Evolutionary conservation across 129 eudicot species (phyloP), one percentile per base, ranked within the genome.

Genomic region (Deinandra increscens): DNA sequence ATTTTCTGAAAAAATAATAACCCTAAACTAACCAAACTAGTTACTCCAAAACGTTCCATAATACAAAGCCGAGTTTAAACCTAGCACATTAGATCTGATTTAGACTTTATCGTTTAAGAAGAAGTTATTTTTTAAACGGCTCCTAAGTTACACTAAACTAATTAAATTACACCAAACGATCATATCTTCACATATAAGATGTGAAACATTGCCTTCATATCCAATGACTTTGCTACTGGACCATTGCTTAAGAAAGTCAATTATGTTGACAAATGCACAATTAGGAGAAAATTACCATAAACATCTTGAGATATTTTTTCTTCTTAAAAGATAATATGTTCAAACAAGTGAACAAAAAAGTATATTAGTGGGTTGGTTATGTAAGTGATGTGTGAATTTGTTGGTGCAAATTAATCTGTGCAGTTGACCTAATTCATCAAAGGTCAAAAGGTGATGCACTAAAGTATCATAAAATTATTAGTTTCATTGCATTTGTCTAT

Each of bases 371-470:
- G 80, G 50, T 76, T 76, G 70, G 80, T 68, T 68, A 68, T 74
- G 53, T 68, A 68, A 64, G 53, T 53, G 50, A 60, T 48, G 44
- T 58, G 44, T 68, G 60, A 60, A 76, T 68, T 68, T 68, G 75
- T 60, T 68, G 63, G 66, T 36, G 50, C 53, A 74, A 58, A 49
- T 58, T 68, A 44, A 76, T 62, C 44, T 20, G 63, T 68, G 70
- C 75, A 68, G 80, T 60, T 76, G 75, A 76, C 64, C 80, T 68
- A 60, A 69, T 76, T 60, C 80, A 76, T 60, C 70, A 59, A 46
- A 8, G 64, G 70, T 76, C 75, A 46, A 68, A 23, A 69, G 64
- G 31, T 48, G 75, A 76, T 59, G 44, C 59, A 76, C 60, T 49
- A 37, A 36, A 36, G 10, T 43, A 23, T 9, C 11, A 20, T 9